phyloP scores from a whole-genome alignment of 2,329 filamentous ascomycete genomes.

The Claviceps pazoutovae region DNA sequence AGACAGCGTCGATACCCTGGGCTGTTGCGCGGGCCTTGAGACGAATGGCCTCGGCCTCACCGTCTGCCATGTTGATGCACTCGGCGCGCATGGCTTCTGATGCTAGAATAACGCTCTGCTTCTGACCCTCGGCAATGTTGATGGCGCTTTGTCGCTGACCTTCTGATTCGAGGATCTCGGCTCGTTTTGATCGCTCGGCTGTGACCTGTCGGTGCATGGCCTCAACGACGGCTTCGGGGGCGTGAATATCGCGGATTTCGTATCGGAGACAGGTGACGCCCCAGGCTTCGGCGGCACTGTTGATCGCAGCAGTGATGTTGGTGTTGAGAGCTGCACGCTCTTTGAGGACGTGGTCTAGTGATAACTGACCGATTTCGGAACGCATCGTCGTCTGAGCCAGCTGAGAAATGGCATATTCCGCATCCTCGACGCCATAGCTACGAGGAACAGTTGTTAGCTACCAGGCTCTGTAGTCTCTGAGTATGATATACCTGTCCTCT shows the following conservation, averaged over 20 bases:
- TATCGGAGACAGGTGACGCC: conserved; percentile 92
- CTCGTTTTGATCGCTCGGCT: conserved; percentile 90
- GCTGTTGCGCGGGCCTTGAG: conserved; percentile 80
- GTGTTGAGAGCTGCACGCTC: conserved; percentile 91
- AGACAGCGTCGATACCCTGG: conserved; percentile 74
- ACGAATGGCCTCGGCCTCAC: conserved; percentile 87
- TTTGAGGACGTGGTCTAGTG: conserved; percentile 93
- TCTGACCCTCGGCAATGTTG: conserved; percentile 95
- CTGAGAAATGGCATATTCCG: conserved; percentile 96
- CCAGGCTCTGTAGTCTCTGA: not conserved
- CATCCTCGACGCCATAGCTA: conserved; percentile 95
- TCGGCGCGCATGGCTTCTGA: conserved; percentile 83
- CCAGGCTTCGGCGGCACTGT: conserved; percentile 94
- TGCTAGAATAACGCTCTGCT: conserved; percentile 91
- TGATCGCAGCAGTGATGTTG: conserved; percentile 98
- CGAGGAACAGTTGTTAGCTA: not conserved
- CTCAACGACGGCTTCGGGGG: conserved; percentile 80
- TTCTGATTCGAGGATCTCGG: conserved; percentile 93
- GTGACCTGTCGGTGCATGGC: conserved; percentile 99
- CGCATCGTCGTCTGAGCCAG: conserved; percentile 98
- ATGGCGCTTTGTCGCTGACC: conserved; percentile 95
- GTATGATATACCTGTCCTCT: too few relatives aligned
- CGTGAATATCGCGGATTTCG: conserved; percentile 97
- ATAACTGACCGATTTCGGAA: conserved; percentile 91
- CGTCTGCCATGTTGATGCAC: conserved; percentile 81